Evolutionary conservation across 805 yeast species (phyloP), one percentile per base, ranked within the genome.

Genomic region (Candida sithepensis): DNA sequence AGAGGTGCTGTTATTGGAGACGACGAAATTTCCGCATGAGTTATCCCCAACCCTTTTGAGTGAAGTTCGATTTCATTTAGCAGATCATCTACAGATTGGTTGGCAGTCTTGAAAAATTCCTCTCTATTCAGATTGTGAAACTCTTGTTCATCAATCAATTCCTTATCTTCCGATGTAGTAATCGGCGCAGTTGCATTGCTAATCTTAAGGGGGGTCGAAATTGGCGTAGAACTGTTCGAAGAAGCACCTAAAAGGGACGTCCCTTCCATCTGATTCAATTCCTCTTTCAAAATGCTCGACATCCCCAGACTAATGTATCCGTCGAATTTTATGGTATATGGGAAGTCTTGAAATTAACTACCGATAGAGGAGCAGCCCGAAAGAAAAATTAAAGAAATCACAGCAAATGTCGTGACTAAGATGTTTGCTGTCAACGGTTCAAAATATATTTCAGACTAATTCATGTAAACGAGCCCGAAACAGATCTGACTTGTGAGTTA

Each of bases 51-150:
- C 22, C 44, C 49, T n/a, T 53, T 49, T 6, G 61, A 42, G 18
- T 51, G 50, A 3, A 50, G 41, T 37, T 50, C 47, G 21, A 62
- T 58, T 43, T 65, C 69, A 49, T 64, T 63, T 18, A 72, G 48
- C 12, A 72, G 58, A 41, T 70, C 72, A 43, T 70, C 74, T 10
- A 70, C 74, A 1, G 74, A 70, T 41, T 65, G 66, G 49, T 65
- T 64, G 14, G 63, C 63, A 33, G 54, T 48, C 26, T 50, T 58
- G 53, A 66, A 63, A 20, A 62, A 52, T 26, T 60, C 63, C 18
- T 52, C 48, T 20, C 34, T 34, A n/a, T 20, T 18, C 3, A 13
- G 18, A 32, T 8, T 20, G n/a, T n/a, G n/a, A n/a, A n/a, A n/a
- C n/a, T n/a, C n/a, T n/a, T n/a, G n/a, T n/a, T n/a, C n/a, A n/a